Evolutionary conservation across 2,329 filamentous ascomycete species (phyloP).

Genomic region (Thyridium curvatum): DNA sequence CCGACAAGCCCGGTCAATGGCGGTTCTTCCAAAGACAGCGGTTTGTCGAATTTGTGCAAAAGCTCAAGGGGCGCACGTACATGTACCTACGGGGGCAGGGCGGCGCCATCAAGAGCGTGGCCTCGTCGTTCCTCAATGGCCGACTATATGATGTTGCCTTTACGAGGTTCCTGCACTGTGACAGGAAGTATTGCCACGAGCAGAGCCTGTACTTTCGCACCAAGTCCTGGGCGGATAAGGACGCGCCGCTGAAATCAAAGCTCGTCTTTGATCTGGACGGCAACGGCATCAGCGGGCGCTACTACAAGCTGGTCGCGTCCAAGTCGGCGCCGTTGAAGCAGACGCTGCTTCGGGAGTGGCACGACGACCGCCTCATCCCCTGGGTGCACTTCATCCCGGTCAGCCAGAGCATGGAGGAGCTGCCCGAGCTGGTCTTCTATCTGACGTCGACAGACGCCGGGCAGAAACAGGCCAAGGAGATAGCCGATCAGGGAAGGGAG

Average conservation of each 20-base stretch:
- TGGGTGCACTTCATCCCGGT: conserved; percentile 54
- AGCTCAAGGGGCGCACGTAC: conserved; percentile 16
- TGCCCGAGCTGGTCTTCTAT: conserved; percentile 43
- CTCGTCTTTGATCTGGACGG: conserved; percentile 49
- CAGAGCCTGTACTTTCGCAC: conserved; percentile 11
- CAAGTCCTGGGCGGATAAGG: conserved; percentile 14
- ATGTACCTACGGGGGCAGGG: conserved; percentile 22
- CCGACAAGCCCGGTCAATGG: conserved; percentile 23
- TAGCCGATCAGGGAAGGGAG: conserved; percentile 2
- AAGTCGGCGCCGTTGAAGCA: conserved; percentile 42
- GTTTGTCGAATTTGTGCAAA: conserved; percentile 30
- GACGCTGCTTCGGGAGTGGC: conserved; percentile 49
- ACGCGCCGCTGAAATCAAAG: conserved; percentile 24
- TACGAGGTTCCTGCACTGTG: conserved; percentile 37
- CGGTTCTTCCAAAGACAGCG: conserved; percentile 39
- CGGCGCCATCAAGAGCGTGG: conserved; percentile 9
- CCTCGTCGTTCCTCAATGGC: conserved; percentile 26
- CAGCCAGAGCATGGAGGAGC: conserved; percentile 39
- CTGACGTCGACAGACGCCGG: conserved; percentile 39
- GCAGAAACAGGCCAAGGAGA: conserved; percentile 19
- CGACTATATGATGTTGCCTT: conserved; percentile 16
- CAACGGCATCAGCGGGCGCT: conserved; percentile 49
- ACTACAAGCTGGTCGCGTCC: conserved; percentile 42
- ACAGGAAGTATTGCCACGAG: conserved; percentile 13
- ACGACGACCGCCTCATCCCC: conserved; percentile 47